Conservation (phyloP, 2,329 filamentous ascomycete species). For the Intubia oerlemansii region DNA sequence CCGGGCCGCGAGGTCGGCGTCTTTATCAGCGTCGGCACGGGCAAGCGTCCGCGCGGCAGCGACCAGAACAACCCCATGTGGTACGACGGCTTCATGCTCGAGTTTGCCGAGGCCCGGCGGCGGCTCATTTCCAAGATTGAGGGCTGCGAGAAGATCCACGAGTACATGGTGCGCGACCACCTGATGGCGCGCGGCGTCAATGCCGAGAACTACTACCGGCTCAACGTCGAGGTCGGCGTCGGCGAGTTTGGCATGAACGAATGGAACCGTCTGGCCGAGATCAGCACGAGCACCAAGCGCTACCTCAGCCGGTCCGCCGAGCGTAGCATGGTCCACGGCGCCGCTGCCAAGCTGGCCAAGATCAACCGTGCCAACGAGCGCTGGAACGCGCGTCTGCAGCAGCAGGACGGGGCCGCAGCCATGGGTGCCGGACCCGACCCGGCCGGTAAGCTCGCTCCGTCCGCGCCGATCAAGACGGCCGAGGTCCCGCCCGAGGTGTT, state of each 20-base stretch:
- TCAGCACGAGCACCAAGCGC: conserved; percentile 74
- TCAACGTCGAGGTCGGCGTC: conserved; percentile 94
- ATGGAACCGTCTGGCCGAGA: conserved; percentile 83
- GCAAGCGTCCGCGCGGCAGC: conserved; percentile 46
- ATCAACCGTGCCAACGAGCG: conserved; percentile 58
- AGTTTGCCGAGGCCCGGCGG: conserved; percentile 75
- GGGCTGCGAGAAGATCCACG: conserved; percentile 78
- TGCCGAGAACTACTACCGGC: conserved; percentile 75
- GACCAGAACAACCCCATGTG: conserved; percentile 58
- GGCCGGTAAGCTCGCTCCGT: neutral
- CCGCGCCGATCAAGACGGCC: conserved; percentile 14
- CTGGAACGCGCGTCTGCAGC: conserved; percentile 25
- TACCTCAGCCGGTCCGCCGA: conserved; percentile 59
- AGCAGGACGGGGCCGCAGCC: neutral
- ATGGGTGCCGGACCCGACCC: neutral
- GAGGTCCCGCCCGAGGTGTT: conserved; percentile 16
- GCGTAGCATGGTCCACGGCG: conserved; percentile 54
- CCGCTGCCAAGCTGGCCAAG: conserved; percentile 63
- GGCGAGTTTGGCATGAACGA: conserved; percentile 99
- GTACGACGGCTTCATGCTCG: conserved; percentile 87
- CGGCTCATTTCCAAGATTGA: conserved; percentile 83
- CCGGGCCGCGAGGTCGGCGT: conserved; percentile 82
- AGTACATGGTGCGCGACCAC: conserved; percentile 63
- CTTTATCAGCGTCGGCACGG: conserved; percentile 86
- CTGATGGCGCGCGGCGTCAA: conserved; percentile 60